Base-by-base conservation (phyloP, 1,284 basidiomycete genomes). In the Trametes polyzona region DNA sequence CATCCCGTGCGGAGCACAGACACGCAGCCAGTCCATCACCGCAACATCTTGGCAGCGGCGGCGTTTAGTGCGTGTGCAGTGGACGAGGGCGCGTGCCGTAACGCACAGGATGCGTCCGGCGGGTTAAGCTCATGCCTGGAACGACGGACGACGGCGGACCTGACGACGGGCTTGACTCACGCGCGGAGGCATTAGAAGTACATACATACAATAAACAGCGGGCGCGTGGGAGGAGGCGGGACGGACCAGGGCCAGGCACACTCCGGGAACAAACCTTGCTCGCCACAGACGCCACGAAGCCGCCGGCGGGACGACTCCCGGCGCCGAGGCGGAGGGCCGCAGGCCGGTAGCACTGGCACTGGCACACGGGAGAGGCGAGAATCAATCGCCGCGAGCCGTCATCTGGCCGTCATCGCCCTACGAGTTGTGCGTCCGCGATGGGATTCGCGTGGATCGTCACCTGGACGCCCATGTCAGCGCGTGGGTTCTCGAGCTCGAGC, bases 401-500 rank as follows among this genome's bases (percentile, higher is more conserved):
- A n/a, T n/a, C 21, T 14, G 41, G 27, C 11, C 30, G 29, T 64
- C 52, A 70, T 35, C 67, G 65, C n/a, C 61, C 65, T 0, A 55
- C 67, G 21, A 90, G 71, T 57, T 77, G 71, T 10, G 86, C 83
- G 66, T 93, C 88, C 24, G 94, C 94, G 57, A 95, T 85, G 9
- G 96, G 96, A 73, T 99, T 99, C 30, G 96, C 92, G 71, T 99
- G 96, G 30, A 98, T 91, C 10, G 93, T 95, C 35, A 97, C 78
- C 92, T 95, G 71, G 26, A 59, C 41, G 52, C 43, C 32, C 37
- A 21, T 23, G 48, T 60, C 39, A 61, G 48, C 52, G 30, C 46
- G 42, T 17, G 29, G 35, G 4, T 14, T 44, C 42, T 27, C 14
- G 24, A 16, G 10, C 5, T 2, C 23, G 8, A 47, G 46, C 41